A percentile compares a stretch with the other conserved stretches of the same genome.
Conservation (phyloP, 441 rosid species). For the Gossypium lobatum region DNA sequence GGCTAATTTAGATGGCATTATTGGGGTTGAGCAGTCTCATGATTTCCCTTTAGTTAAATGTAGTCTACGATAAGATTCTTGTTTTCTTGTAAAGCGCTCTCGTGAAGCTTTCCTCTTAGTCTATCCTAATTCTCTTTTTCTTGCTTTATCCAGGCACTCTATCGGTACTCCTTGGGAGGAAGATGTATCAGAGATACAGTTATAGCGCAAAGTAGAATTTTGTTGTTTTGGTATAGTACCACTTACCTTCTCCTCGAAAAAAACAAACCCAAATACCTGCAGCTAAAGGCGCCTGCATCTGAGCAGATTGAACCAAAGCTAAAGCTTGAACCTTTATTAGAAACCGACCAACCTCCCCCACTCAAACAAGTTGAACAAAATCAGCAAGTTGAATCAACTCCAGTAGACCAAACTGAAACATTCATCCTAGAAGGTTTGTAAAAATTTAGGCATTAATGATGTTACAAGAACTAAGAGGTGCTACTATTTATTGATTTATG, state of each 20-base stretch:
- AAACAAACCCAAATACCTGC: constrained; percentile 81
- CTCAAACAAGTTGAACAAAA: constrained; percentile 30
- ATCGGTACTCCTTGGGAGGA: constrained; percentile 79
- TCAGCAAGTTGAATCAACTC: constrained; percentile 37
- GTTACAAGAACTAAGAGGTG: constrained; percentile 21
- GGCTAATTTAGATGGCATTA: neutral
- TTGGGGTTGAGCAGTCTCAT: neutral
- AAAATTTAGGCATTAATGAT: constrained; percentile 32
- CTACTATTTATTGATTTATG: constrained; percentile 36
- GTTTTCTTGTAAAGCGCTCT: neutral
- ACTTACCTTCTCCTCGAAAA: constrained; percentile 77
- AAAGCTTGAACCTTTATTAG: constrained; percentile 37
- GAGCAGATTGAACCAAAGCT: constrained; percentile 30
- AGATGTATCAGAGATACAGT: constrained; percentile 57
- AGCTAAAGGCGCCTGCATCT: constrained; percentile 45
- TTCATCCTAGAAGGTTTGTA: constrained; percentile 97
- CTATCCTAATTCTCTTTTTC: neutral
- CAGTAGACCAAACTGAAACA: constrained; percentile 46
- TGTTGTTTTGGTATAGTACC: constrained; percentile 79
- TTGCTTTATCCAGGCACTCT: constrained; percentile 56
- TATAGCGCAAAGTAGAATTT: constrained; percentile 68
- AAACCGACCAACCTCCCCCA: constrained; percentile 26
- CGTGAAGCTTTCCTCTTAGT: neutral
- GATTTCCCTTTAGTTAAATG: neutral
- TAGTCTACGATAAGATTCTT: neutral